phyloP scores from a whole-genome alignment of 805 yeast genomes.

The Kuraishia borneana region DNA sequence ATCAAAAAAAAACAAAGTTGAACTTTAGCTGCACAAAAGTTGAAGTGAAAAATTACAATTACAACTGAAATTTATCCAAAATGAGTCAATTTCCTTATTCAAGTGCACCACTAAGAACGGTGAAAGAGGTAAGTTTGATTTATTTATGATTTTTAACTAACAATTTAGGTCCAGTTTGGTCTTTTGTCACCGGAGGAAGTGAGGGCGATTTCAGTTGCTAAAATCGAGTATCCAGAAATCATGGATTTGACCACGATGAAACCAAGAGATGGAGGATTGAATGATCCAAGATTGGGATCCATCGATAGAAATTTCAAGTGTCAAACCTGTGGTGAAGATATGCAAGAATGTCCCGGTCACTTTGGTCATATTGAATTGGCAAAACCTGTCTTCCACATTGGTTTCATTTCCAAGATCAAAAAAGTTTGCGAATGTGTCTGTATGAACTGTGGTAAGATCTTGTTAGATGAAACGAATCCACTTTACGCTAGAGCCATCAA shows the following conservation, averaged over 20 bases:
- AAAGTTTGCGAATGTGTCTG: conserved; percentile 95
- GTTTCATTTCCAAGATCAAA: conserved; percentile 86
- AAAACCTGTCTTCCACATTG: conserved; percentile 97
- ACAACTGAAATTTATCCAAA: background rate
- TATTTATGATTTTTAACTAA: conserved; percentile 4
- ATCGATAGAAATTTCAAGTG: conserved; percentile 96
- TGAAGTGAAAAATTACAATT: background rate
- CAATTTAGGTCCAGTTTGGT: conserved; percentile 78
- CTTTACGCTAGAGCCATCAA: conserved; percentile 80
- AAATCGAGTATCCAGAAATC: conserved; percentile 97
- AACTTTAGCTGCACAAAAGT: background rate
- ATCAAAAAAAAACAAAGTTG: conserved; percentile 1
- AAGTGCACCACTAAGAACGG: conserved; percentile 95
- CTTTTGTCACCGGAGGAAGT: conserved; percentile 95
- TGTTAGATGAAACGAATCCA: conserved; percentile 74
- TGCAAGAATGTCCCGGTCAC: conserved; percentile 99
- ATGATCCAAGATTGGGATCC: conserved; percentile 95
- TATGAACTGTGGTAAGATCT: conserved; percentile 95
- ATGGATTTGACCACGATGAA: conserved; percentile 95
- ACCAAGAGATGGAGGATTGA: conserved; percentile 94
- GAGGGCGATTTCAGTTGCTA: conserved; percentile 95
- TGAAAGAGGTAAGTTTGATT: conserved; percentile 66
- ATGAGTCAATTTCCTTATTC: conserved; percentile 73
- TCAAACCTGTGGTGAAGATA: conserved; percentile 98
- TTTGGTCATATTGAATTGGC: conserved; percentile 98